phyloP scores from a whole-genome alignment of 1,284 basidiomycete species.

The Fomes fomentarius region DNA sequence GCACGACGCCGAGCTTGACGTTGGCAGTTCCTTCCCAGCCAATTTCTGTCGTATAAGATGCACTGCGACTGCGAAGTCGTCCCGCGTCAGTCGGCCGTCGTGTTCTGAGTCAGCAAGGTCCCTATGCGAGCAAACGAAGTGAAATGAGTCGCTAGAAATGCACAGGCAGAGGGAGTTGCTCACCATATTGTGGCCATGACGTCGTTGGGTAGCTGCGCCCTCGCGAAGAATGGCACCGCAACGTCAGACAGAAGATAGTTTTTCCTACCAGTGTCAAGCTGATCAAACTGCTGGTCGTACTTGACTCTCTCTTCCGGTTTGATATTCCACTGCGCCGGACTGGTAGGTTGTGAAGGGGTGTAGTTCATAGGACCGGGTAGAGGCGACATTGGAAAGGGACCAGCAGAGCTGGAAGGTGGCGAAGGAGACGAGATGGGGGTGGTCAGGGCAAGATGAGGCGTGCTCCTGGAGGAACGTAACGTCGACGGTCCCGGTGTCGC shows the following conservation, averaged over 20 bases:
- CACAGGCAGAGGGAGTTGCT: constrained; percentile 29
- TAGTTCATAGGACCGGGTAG: constrained; percentile 9
- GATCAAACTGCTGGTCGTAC: constrained; percentile 85
- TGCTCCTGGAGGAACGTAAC: constrained; percentile 18
- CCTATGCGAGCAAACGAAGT: constrained; percentile 49
- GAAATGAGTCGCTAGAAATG: not conserved
- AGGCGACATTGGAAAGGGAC: constrained; percentile 17
- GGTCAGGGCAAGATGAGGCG: constrained; percentile 6
- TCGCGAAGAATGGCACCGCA: constrained; percentile 94
- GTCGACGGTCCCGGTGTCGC: not conserved
- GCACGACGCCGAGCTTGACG: constrained; percentile 1
- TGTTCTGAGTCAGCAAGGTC: constrained; percentile 92
- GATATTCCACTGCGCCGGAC: constrained; percentile 71
- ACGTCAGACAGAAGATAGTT: constrained; percentile 92
- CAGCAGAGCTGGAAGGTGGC: not conserved
- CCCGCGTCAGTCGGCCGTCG: constrained; percentile 85
- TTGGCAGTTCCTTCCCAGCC: constrained; percentile 80
- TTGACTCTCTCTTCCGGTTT: constrained; percentile 78
- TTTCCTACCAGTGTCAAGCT: constrained; percentile 74
- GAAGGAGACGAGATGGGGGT: not conserved
- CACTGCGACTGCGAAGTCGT: constrained; percentile 97
- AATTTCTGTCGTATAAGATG: constrained; percentile 90
- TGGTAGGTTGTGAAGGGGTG: constrained; percentile 11
- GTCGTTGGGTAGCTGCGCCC: constrained; percentile 85
- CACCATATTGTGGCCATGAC: constrained; percentile 93